Conservation (phyloP, 108 stramenopile genomes). For the Cylindrotheca fusiformis region DNA sequence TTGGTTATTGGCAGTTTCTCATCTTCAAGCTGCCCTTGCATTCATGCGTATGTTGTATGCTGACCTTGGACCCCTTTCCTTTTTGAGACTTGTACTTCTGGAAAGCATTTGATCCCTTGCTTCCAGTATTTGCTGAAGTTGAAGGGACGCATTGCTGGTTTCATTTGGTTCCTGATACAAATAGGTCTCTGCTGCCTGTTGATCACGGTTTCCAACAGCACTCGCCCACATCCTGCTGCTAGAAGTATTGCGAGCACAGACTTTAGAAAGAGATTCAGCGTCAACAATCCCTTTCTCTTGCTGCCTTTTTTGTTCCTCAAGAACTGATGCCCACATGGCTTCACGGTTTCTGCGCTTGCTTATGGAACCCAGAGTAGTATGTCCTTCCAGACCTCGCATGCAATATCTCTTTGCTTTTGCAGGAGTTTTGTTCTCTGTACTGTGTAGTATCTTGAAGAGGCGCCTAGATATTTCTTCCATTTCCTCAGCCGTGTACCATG, state of each 20-base stretch:
- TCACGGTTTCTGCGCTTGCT: neutral
- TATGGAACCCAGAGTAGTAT: neutral
- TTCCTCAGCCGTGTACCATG: neutral
- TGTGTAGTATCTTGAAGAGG: neutral
- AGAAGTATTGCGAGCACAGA: neutral
- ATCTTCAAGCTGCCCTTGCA: too few relatives aligned
- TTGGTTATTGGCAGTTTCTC: too few relatives aligned
- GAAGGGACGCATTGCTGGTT: too few relatives aligned
- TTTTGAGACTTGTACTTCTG: too few relatives aligned
- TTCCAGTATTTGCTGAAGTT: too few relatives aligned
- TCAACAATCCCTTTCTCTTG: neutral
- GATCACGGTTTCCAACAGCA: neutral
- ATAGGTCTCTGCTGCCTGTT: neutral
- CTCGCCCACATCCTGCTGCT: neutral
- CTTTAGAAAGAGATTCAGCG: neutral
- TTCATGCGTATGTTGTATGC: too few relatives aligned
- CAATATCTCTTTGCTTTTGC: neutral
- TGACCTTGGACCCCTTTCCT: too few relatives aligned
- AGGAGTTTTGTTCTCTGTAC: neutral
- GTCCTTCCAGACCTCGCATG: constrained; percentile 11
- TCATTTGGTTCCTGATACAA: too few relatives aligned
- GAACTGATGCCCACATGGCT: neutral
- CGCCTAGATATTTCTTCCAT: neutral
- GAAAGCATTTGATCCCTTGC: too few relatives aligned
- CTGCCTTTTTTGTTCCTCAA: constrained; percentile 10